Base-by-base conservation (phyloP, 371 early-diverging fungal species). In the Mucor racemosus region DNA sequence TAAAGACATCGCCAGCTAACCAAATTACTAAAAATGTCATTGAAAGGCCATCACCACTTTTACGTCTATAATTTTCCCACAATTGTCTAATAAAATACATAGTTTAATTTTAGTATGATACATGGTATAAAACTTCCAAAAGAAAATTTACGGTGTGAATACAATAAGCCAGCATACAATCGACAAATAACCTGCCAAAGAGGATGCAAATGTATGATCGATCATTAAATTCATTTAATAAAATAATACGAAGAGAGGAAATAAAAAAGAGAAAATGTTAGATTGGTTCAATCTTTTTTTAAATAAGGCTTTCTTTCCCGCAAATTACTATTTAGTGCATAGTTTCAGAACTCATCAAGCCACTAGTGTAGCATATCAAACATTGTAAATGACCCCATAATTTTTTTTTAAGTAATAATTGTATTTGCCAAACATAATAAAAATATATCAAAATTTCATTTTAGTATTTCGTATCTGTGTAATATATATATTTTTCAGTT, bases 1-100 rank as follows among this genome's bases (percentile, higher is more conserved):
- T 94, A 72, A 89, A 84, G 35, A 92, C 71, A 68, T 95, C 96
- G 14, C 95, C 96, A 1, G 86, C 82, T n/a, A 93, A 75, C 96
- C 96, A 95, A 71, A 91, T 87, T 21, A 87, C 78, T 9, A 95
- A 68, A 65, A 95, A 94, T 1, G 82, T 74, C 67, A 90, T 67
- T 19, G 91, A 88, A 15, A 95, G 73, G 7, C 87, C 88, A 60
- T 89, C 86, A 8, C 89, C 86, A 56, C 79, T 85, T 65, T 87
- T 78, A 3, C 81, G 70, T 65, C 66, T 76, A 71, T 85, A 91
- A 64, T 91, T 92, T 69, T 80, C 81, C 71, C 77, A 86, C 35
- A 90, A 68, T 76, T 90, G 90, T 76, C 78, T 78, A 63, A n/a
- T 54, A 62, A 38, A 44, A 17, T 1, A 41, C 35, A 60, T 44